Conservation (phyloP, 768 basidiomycete genomes). For the Boletus edulis region DNA sequence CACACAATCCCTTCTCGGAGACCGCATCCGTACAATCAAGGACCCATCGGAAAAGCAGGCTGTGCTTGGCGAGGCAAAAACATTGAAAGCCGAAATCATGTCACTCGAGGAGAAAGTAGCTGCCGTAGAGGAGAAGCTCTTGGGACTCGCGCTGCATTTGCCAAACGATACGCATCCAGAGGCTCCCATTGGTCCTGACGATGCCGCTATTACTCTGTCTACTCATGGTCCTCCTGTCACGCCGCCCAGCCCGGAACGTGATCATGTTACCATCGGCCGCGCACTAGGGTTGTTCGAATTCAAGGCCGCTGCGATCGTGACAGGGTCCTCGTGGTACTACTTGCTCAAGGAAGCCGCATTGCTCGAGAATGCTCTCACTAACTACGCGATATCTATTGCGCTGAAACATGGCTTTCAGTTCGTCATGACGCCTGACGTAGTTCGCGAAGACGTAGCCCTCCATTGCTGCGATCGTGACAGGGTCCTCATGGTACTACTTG, state of each 20-base stretch:
- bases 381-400: slow-evolving; percentile 83
- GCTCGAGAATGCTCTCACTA: slow-evolving; percentile 82
- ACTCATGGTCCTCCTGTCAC: slow-evolving; percentile 63
- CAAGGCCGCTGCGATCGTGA: slow-evolving; percentile 72
- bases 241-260: slow-evolving; percentile 51
- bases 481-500: slow-evolving; percentile 92
- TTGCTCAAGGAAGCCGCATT: slow-evolving; percentile 80
- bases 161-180: slow-evolving; percentile 89
- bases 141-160: slow-evolving; percentile 66
- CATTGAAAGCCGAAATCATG: slow-evolving; percentile 58
- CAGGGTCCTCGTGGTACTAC: slow-evolving; percentile 94
- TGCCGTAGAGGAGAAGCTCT: slow-evolving; percentile 56
- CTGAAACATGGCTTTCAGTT: slow-evolving; percentile 78
- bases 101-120: slow-evolving; percentile 54
- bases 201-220: slow-evolving; percentile 63
- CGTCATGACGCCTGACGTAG: slow-evolving; percentile 84
- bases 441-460: slow-evolving; percentile 87
- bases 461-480: slow-evolving; percentile 73
- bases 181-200: slow-evolving; percentile 74
- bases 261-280: slow-evolving; percentile 71
- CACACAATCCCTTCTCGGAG: slow-evolving; percentile 60
- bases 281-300: slow-evolving; percentile 73
- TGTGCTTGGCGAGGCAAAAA: slow-evolving; percentile 58
- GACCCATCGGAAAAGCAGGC: slow-evolving; percentile 44
- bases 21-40: slow-evolving; percentile 51